These are phyloP conservation scores for Rhododendron vialii DNA, from an alignment of 148 eudicot species.

Conservation along the genomic window DNA sequence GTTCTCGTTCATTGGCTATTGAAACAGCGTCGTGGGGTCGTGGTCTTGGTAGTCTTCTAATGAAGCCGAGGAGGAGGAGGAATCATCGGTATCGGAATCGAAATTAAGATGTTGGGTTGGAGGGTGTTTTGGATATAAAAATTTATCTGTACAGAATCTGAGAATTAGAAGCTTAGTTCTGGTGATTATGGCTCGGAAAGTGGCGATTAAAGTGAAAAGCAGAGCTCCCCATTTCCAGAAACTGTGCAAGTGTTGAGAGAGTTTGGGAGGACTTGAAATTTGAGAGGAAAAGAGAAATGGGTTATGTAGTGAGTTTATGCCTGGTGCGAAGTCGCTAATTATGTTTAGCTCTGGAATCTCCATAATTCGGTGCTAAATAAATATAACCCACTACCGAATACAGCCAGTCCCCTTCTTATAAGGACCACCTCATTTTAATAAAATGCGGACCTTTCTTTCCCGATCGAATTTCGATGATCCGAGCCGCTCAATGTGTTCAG, in stretches of 20 bases:
- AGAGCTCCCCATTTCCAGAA: slow-evolving; percentile 76
- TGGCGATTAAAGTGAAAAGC: slow-evolving; percentile 47
- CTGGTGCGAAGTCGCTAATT: slow-evolving; percentile 47
- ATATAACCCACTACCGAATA: too few species aligned
- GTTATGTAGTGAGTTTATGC: slow-evolving; percentile 21
- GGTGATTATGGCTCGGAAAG: slow-evolving; percentile 43
- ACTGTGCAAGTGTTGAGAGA: slow-evolving; percentile 24
- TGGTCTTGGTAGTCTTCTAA: slow-evolving; percentile 25
- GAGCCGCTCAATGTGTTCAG: too few species aligned
- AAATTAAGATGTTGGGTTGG: slow-evolving; percentile 27
- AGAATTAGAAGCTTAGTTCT: slow-evolving; percentile 35
- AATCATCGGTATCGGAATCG: slow-evolving; percentile 28
- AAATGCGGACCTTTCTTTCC: too few species aligned
- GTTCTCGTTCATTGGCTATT: slow-evolving; percentile 24
- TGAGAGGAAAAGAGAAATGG: slow-evolving; percentile 39
- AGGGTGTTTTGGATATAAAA: background rate
- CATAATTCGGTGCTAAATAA: slow-evolving; percentile 15
- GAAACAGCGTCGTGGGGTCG: slow-evolving; percentile 19
- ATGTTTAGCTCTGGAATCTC: slow-evolving; percentile 54
- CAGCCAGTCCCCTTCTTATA: too few species aligned
- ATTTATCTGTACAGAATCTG: slow-evolving; percentile 23
- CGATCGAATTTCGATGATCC: too few species aligned
- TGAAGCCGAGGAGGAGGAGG: slow-evolving; percentile 25
- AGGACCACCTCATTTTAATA: too few species aligned
- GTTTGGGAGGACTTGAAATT: slow-evolving; percentile 24